Conservation (phyloP, 2,329 filamentous ascomycete species). For the Aspergillus pseudoviridinutans region DNA sequence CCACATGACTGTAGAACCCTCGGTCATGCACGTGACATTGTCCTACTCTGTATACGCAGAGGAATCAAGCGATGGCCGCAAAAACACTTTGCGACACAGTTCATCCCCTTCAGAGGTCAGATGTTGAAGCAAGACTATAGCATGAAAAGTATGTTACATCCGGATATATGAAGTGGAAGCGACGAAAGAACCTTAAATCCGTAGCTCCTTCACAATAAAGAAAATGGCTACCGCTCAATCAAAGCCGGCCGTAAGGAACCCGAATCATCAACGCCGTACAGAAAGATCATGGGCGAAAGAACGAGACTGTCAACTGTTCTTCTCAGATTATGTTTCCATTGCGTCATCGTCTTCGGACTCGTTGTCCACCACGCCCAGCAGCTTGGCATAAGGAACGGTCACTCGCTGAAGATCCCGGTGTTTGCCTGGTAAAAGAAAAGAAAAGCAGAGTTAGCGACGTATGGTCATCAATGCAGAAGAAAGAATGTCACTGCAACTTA, state of each 20-base stretch:
- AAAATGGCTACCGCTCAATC: not conserved
- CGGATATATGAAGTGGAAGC: not conserved
- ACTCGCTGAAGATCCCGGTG: constrained; percentile 89
- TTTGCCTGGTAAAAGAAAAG: constrained; percentile 63
- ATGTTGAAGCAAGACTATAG: constrained; percentile 1
- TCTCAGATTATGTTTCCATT: constrained; percentile 29
- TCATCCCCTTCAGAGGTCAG: not conserved
- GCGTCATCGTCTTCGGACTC: constrained; percentile 29
- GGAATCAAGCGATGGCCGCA: no score
- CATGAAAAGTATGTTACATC: not conserved
- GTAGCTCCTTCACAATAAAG: constrained; percentile 1
- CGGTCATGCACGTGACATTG: not conserved
- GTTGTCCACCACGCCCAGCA: constrained; percentile 57
- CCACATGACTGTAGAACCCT: constrained; percentile 24
- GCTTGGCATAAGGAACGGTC: constrained; percentile 87
- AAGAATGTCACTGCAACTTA: constrained; percentile 44
- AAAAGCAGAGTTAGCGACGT: constrained; percentile 2
- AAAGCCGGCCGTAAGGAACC: not conserved
- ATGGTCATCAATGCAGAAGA: not conserved
- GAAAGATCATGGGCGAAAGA: not conserved
- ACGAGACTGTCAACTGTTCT: not conserved
- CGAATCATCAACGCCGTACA: not conserved
- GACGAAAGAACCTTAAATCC: constrained; percentile 4
- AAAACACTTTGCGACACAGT: not conserved
- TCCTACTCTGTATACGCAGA: not conserved